Conservation (phyloP, 495 filamentous ascomycete genomes). For the Paragyromitra xinjiangensis region DNA sequence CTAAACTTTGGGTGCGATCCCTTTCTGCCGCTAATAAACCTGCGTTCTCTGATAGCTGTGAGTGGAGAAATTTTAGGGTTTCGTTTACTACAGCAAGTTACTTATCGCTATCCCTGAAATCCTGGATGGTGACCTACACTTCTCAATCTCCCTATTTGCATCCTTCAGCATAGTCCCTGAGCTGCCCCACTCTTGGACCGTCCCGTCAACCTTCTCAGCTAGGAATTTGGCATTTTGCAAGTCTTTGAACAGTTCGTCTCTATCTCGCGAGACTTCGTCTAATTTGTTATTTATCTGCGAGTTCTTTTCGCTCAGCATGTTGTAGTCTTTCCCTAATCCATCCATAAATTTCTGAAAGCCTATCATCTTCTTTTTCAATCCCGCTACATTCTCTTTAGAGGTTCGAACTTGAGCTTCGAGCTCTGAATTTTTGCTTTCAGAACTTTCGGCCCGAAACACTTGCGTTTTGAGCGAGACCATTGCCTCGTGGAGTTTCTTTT, state of each 20-base stretch:
- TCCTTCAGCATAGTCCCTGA: slow-evolving; percentile 24
- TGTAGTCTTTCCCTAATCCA: slow-evolving; percentile 54
- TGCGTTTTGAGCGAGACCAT: slow-evolving; percentile 36
- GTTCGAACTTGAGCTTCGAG: slow-evolving; percentile 35
- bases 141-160: slow-evolving; percentile 35
- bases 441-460: slow-evolving; percentile 15
- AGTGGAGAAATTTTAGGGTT: slow-evolving; percentile 46
- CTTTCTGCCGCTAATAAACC: slow-evolving; percentile 51
- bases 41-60: slow-evolving; percentile 50
- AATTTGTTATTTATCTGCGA: slow-evolving; percentile 38
- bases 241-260: slow-evolving; percentile 15
- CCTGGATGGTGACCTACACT: slow-evolving; percentile 17
- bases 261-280: slow-evolving; percentile 42
- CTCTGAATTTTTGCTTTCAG: slow-evolving; percentile 33
- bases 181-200: slow-evolving; percentile 37
- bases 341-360: slow-evolving; percentile 52
- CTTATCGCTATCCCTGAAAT: neutral
- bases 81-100: slow-evolving; percentile 39
- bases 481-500: slow-evolving; percentile 36
- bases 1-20: slow-evolving; percentile 51
- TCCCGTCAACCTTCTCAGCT: slow-evolving; percentile 28
- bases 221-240: slow-evolving; percentile 32
- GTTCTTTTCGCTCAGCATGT: slow-evolving; percentile 50
- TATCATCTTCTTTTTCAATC: slow-evolving; percentile 39
- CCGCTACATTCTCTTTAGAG: slow-evolving; percentile 38